Evolutionary conservation across 2,329 filamentous ascomycete genomes (phyloP).

Genomic region (Bipolaris sorokiniana): DNA sequence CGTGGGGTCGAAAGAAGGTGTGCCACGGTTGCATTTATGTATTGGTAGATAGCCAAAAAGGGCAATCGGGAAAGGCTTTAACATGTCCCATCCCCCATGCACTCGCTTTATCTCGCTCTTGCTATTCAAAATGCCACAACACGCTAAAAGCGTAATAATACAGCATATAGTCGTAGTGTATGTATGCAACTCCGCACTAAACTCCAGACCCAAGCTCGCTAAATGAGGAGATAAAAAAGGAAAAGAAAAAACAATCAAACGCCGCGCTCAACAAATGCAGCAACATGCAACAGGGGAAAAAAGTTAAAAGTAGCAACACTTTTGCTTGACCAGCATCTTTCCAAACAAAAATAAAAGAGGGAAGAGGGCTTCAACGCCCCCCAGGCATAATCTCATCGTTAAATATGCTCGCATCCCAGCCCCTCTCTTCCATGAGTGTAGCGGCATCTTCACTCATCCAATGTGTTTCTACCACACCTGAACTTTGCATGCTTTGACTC

Average conservation of each 20-base stretch:
- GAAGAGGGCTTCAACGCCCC: background rate
- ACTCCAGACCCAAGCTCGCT: slow-evolving; percentile 1
- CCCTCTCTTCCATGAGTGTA: slow-evolving; percentile 21
- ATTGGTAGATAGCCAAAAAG: background rate
- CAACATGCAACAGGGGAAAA: slow-evolving; percentile 13
- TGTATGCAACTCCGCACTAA: slow-evolving; percentile 3
- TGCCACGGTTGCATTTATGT: background rate
- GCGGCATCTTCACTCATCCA: slow-evolving; percentile 17
- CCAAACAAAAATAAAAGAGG: background rate
- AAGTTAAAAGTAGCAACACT: background rate
- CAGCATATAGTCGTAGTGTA: slow-evolving; percentile 3
- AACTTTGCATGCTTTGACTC: slow-evolving; percentile 3
- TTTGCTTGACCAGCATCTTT: background rate
- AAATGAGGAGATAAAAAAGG: background rate
- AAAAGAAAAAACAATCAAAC: slow-evolving; percentile 9
- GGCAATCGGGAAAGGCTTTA: background rate
- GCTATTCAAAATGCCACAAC: slow-evolving; percentile 9
- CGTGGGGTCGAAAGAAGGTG: background rate
- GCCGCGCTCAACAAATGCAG: slow-evolving; percentile 22
- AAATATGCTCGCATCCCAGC: slow-evolving; percentile 34
- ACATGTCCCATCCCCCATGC: too few species aligned
- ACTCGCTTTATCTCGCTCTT: background rate
- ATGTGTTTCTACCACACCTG: slow-evolving; percentile 4
- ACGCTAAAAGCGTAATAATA: background rate
- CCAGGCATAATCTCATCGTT: slow-evolving; percentile 28